These are phyloP conservation scores for Gossypium trilobum DNA, from an alignment of 441 rosid species.

Conservation along the genomic window DNA sequence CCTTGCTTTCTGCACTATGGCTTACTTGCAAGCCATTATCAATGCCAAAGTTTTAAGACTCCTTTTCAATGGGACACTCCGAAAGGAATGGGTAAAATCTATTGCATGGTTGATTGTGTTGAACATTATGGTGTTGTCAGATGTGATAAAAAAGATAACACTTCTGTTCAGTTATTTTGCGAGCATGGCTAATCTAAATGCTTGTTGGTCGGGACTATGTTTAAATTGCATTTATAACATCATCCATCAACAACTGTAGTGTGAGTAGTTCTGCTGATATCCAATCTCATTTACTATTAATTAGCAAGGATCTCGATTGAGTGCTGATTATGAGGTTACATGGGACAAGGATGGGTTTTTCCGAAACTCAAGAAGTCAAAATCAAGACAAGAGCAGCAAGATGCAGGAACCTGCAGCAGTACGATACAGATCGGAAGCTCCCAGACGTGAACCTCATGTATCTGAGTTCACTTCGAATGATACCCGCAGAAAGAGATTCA, in stretches of 20 bases:
- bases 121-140: neutral
- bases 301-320: slow-evolving; percentile 78
- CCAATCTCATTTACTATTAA: slow-evolving; percentile 8
- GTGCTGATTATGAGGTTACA: slow-evolving; percentile 72
- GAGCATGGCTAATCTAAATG: neutral
- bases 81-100: neutral
- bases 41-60: neutral
- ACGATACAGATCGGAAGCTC: slow-evolving; percentile 34
- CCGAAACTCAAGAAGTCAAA: slow-evolving; percentile 43
- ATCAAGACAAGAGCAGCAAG: slow-evolving; percentile 31
- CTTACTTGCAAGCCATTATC: neutral
- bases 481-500: slow-evolving; percentile 65
- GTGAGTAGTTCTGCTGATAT: neutral
- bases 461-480: slow-evolving; percentile 36
- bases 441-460: slow-evolving; percentile 26
- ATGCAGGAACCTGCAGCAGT: slow-evolving; percentile 24
- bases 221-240: slow-evolving; percentile 3
- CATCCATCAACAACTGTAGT: slow-evolving; percentile 4
- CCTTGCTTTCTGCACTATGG: too few species aligned
- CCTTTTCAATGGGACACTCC: neutral
- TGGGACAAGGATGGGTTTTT: slow-evolving; percentile 78
- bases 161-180: neutral
- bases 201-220: neutral
- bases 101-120: neutral
- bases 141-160: neutral